phyloP scores from a whole-genome alignment of 192 early-diverging fungal genomes.

The Glomus cerebriforme region DNA sequence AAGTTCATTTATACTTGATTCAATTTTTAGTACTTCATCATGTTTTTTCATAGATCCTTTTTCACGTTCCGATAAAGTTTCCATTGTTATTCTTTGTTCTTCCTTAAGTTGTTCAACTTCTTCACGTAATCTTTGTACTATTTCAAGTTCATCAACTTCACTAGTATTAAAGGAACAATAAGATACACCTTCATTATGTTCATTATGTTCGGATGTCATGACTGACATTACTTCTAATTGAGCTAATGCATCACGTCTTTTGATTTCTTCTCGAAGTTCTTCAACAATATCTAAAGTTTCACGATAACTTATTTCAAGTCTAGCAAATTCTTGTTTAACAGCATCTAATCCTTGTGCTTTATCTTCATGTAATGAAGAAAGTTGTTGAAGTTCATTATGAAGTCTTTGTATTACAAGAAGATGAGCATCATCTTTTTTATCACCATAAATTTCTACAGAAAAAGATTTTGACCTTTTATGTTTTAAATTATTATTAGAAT shows the following conservation, averaged over 20 bases:
- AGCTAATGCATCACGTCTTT: slow-evolving; percentile 17
- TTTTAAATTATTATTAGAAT: neutral
- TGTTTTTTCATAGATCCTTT: neutral
- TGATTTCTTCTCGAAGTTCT: slow-evolving; percentile 29
- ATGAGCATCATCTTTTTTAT: neutral
- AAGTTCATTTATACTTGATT: neutral
- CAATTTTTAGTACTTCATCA: neutral
- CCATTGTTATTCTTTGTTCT: slow-evolving; percentile 12
- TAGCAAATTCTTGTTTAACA: slow-evolving; percentile 29
- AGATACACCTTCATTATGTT: neutral
- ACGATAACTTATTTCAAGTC: slow-evolving; percentile 27
- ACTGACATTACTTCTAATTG: slow-evolving; percentile 28
- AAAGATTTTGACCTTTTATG: slow-evolving; percentile 18
- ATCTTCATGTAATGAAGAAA: slow-evolving; percentile 24
- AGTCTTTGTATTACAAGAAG: slow-evolving; percentile 17
- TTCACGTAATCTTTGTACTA: slow-evolving; percentile 15
- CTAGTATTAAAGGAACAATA: neutral
- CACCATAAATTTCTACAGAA: slow-evolving; percentile 15
- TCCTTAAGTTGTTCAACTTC: slow-evolving; percentile 27
- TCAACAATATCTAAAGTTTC: slow-evolving; percentile 27
- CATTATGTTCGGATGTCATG: slow-evolving; percentile 1
- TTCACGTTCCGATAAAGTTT: slow-evolving; percentile 9
- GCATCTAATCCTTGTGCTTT: slow-evolving; percentile 23
- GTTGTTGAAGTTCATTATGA: slow-evolving; percentile 28
- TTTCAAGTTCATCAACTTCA: slow-evolving; percentile 22